Base-by-base conservation (phyloP, 2,329 filamentous ascomycete species). In the Stagonosporopsis chrysanthemi region DNA sequence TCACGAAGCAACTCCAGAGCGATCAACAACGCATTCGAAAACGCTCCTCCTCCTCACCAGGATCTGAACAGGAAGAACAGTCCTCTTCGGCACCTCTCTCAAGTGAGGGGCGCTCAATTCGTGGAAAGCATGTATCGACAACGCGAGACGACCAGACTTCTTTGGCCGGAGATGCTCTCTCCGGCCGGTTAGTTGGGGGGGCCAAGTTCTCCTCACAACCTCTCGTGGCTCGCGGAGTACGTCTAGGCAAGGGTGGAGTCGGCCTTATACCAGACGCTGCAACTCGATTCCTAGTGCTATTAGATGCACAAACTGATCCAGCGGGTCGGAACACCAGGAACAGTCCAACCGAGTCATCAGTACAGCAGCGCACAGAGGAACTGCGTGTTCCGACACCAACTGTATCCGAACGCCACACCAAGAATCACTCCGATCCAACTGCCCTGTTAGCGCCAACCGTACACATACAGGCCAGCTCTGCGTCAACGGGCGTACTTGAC, bases 101-200 rank as follows among this genome's bases (percentile, higher is more conserved):
- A 12, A 26, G 15, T 4, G 51, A 58, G 23, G 35, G 15, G 35
- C 48, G 52, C 38, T 57, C 55, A 48, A 51, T 52, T 29, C 59
- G 51, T 40, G 45, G 39, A 51, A 58, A 63, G 65, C 41, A 63
- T 38, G 31, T 49, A 29, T 26, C 58, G 58, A 50, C 70, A 73
- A 50, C 58, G 67, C 51, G 51, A 60, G 51, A 64, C 39, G 36
- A 72, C 70, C 29, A 61, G 52, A 50, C 50, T 52, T 22, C 61
- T 74, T 14, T 74, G 72, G 71, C 70, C 70, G 33, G 70, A 74
- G 54, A 75, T 73, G 71, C 43, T 67, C 29, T 75, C 71, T 55
- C 72, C 70, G 46, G 54, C 54, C 54, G 43, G 36, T 52, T 57
- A 57, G 54, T 57, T 57, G 54, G 54, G 54, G 43, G 44, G 19